Conservation (phyloP, 2,329 filamentous ascomycete species). For the Ascochyta clinopodiicola region DNA sequence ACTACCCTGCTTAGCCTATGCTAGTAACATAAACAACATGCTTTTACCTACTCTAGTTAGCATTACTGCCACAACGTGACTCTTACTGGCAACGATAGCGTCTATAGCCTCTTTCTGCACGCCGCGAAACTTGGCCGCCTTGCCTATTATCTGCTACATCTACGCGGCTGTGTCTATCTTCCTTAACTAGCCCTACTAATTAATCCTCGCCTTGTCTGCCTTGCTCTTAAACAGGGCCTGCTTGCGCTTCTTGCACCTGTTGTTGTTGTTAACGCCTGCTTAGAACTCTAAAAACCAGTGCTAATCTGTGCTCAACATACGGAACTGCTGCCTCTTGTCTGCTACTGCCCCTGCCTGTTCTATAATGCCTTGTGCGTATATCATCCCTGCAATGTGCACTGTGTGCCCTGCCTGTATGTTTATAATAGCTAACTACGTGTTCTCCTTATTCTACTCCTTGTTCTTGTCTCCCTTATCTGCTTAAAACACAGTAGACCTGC, state of each 20-base stretch:
- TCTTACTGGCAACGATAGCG: slow-evolving; percentile 25
- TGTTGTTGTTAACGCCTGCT: neutral
- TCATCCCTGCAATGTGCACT: slow-evolving; percentile 15
- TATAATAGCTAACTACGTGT: slow-evolving; percentile 1
- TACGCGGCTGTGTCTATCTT: slow-evolving; percentile 14
- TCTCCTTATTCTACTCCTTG: slow-evolving; percentile 14
- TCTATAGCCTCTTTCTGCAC: slow-evolving; percentile 4
- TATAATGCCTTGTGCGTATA: slow-evolving; percentile 21
- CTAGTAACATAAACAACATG: slow-evolving; percentile 8
- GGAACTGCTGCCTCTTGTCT: slow-evolving; percentile 18
- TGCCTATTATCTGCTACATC: slow-evolving; percentile 19
- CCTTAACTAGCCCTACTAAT: too few relatives aligned
- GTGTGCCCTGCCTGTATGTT: slow-evolving; percentile 21
- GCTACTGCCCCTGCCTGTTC: slow-evolving; percentile 17
- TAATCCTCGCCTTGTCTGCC: neutral
- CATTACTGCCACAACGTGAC: slow-evolving; percentile 29
- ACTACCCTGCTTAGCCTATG: slow-evolving; percentile 15
- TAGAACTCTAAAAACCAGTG: slow-evolving; percentile 25
- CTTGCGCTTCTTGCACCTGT: neutral
- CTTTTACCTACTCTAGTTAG: slow-evolving; percentile 35
- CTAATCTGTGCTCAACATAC: slow-evolving; percentile 22
- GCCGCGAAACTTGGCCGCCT: slow-evolving; percentile 22
- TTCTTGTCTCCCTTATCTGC: slow-evolving; percentile 24
- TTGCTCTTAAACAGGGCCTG: neutral
- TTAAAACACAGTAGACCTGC: slow-evolving; percentile 14